Base-by-base conservation (phyloP, 768 basidiomycete genomes). In the Porphyrellus cyaneotinctus region DNA sequence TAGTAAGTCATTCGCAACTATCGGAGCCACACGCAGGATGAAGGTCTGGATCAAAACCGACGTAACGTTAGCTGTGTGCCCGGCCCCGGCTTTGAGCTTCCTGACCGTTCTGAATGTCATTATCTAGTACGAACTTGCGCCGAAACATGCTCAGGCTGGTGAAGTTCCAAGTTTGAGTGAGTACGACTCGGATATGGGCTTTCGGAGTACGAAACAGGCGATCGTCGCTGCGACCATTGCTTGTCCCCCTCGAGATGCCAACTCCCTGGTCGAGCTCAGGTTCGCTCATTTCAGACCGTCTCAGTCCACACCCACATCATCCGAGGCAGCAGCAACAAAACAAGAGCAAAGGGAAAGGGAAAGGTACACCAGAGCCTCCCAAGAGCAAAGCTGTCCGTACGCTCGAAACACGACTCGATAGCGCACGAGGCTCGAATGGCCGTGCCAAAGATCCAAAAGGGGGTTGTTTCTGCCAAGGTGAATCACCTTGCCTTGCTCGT, bases 391-490 rank as follows among this genome's bases (percentile, higher is more conserved):
- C 73, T 31, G 74, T 87, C 14, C 67, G 67, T 5, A 59, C 55
- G 22, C 71, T 87, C 17, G 82, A 85, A 58, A 58, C 66, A 8
- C 66, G 83, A 36, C 65, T 79, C 30, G 58, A 68, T n/a, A 74
- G 68, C 5, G 64, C 82, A 22, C 63, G 62, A 15, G 64, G 62
- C 14, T 62, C 71, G 3, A 65, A 65, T n/a, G 70, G 70, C 1
- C 64, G 49, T 0, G 63, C 69, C 36, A 78, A 69, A 51, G 84
- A 87, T 65, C 78, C 82, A 0, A 79, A 77, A 36, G 80, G 82
- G 5, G 84, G 85, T 0, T 88, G 86, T 60, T 88, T 85, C 61
- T 88, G 86, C 58, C 79, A 81, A 71, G 84, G 85, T 82, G 47
- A 30, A 69, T 51, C 58, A 0, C 18, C 28, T 47, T 14, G 23